Percentiles rank a stretch among this genome's conserved stretches.
These are phyloP conservation scores for Colletotrichum sp. DNA, from an alignment of 2,329 filamentous ascomycete genomes.

Conservation along the genomic window DNA sequence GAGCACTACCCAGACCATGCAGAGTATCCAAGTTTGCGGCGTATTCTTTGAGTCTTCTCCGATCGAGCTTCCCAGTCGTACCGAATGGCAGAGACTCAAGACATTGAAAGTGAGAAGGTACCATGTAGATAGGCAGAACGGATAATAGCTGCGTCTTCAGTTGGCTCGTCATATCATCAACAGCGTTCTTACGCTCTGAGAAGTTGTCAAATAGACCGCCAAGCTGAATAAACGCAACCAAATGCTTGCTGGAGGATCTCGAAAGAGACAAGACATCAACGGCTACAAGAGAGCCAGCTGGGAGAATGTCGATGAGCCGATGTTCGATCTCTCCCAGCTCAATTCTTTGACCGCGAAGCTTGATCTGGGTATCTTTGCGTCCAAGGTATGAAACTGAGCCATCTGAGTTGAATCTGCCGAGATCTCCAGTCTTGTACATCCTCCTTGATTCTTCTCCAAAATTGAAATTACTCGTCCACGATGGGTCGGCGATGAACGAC, in stretches of 20 bases:
- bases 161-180: neutral
- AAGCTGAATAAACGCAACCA: constrained; percentile 10
- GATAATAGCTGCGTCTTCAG: neutral
- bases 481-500: neutral
- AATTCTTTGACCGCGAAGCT: constrained; percentile 37
- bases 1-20: neutral
- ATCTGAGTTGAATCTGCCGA: constrained; percentile 1
- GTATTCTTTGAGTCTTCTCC: neutral
- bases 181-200: neutral
- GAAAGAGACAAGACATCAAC: neutral
- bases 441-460: neutral
- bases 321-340: constrained; percentile 37
- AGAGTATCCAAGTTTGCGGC: neutral
- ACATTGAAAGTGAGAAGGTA: constrained; percentile 21
- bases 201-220: neutral
- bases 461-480: neutral
- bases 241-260: neutral
- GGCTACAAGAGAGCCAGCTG: neutral
- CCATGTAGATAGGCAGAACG: constrained; percentile 26
- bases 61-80: constrained; percentile 25
- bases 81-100: constrained; percentile 21
- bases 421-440: constrained; percentile 22
- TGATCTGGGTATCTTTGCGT: constrained; percentile 34
- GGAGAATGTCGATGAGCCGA: constrained; percentile 10
- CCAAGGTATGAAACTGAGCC: constrained; percentile 22